Evolutionary conservation across 495 filamentous ascomycete species (phyloP), one percentile per base, ranked within the genome.

Genomic region (Podospora didyma): DNA sequence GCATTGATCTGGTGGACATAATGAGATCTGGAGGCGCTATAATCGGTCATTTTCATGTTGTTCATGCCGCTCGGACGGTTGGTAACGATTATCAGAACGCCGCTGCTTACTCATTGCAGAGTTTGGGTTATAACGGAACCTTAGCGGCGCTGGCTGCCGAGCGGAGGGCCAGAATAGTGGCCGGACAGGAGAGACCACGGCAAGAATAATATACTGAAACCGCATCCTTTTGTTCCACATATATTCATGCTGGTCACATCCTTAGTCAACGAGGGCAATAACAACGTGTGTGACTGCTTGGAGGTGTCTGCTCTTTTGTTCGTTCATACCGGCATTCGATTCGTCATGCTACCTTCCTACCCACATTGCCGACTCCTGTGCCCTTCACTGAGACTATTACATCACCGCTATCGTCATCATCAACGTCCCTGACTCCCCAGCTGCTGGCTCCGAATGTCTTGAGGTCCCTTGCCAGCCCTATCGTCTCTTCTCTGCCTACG

Each of bases 321-420:
- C 57, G 31, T 50, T 41, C 53, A 37, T 42, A 37, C 44, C 12
- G 23, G 35, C 3, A 14, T 37, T 50, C n/a, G 19, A 53, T 42
- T 63, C 80, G 16, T 64, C 81, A 98, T 65, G 89, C 89, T 68
- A 97, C 86, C 74, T 97, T 97, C 57, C 91, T 82, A 35, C 92
- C 94, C 46, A 97, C 88, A 72, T 99, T 99, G 5, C 95, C 95
- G 46, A 99, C 89, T 20, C 95, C 95, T 64, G 82, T 86, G 24
- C 95, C 95, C 61, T 97, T 94, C 26, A 99, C 85, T 56, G 90
- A 96, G 49, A 97, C 81, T 35, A 97, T 82, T 42, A 97, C 76
- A 69, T 93, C 89, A 7, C 74, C 81, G 19, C 77, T 76, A 37
- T 79, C 82, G 53, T 87, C 84, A 12, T 86, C 82, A 63, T 94